Percentiles rank a stretch among this genome's conserved stretches.
Conservation (phyloP, 768 basidiomycete species). For the Botryobasidium botryosum region DNA sequence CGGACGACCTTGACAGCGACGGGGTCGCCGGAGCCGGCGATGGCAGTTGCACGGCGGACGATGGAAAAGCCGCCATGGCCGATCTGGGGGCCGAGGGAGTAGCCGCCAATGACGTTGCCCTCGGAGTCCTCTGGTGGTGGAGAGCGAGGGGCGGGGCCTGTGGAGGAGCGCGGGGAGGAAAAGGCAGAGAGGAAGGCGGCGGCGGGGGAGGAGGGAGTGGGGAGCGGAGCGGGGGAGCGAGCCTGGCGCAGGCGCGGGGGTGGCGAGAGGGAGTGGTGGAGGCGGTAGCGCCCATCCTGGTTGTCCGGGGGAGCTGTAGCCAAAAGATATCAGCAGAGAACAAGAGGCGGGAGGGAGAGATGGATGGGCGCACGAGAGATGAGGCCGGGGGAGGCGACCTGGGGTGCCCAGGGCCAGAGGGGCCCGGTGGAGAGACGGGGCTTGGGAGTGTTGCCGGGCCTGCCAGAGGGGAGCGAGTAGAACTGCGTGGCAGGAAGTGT, state of each 20-base stretch:
- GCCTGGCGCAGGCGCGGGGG: background rate
- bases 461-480: no score
- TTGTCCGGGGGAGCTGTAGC: background rate
- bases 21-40: constrained; percentile 42
- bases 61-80: constrained; percentile 72
- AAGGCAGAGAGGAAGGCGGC: constrained; percentile 54
- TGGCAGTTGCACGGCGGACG: constrained; percentile 49
- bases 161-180: constrained; percentile 27
- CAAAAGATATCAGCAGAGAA: background rate
- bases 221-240: constrained; percentile 14
- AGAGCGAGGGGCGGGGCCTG: constrained; percentile 13
- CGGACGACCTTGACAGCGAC: constrained; percentile 77
- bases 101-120: constrained; percentile 50
- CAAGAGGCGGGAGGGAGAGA: background rate
- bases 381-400: no score
- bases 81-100: constrained; percentile 56
- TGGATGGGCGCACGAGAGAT: no score
- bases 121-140: constrained; percentile 37
- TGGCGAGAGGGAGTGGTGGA: background rate
- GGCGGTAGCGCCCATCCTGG: background rate
- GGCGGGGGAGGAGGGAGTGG: constrained; percentile 32
- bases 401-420: no score
- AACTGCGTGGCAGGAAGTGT: no score
- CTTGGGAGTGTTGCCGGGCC: no score
- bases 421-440: no score